phyloP scores from a whole-genome alignment of 2,329 filamentous ascomycete species.

The Curvularia lunata region DNA sequence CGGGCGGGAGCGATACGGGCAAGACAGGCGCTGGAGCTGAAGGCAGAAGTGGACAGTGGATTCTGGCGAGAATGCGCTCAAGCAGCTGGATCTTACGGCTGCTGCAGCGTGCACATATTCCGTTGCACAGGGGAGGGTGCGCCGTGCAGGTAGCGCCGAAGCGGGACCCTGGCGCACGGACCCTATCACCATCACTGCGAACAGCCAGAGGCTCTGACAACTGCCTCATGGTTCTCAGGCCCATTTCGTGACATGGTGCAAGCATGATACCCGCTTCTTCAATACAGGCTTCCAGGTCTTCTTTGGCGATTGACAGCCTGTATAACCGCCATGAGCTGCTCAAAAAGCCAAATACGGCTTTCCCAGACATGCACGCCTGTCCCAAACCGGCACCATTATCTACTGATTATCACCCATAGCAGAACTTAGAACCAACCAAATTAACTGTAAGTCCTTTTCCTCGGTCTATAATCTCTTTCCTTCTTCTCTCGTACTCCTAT shows the following conservation, averaged over 20 bases:
- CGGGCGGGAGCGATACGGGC: slow-evolving; percentile 1
- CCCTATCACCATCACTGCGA: slow-evolving; percentile 10
- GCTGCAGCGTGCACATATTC: slow-evolving; percentile 15
- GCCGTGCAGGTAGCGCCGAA: slow-evolving; percentile 22
- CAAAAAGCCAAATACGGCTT: background rate
- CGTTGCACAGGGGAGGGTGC: slow-evolving; percentile 17
- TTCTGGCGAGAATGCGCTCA: slow-evolving; percentile 9
- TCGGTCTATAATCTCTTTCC: background rate
- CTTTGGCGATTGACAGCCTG: background rate
- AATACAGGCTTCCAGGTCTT: background rate
- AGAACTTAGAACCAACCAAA: background rate
- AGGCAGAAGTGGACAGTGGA: slow-evolving; percentile 1
- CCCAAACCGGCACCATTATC: slow-evolving; percentile 1
- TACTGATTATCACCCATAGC: background rate
- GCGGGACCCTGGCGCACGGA: slow-evolving; percentile 16
- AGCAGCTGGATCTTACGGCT: slow-evolving; percentile 8
- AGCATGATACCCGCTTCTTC: background rate
- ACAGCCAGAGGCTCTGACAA: background rate
- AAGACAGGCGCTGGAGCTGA: background rate
- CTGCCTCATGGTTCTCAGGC: background rate
- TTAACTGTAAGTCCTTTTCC: background rate
- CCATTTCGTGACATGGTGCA: background rate
- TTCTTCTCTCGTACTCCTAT: background rate
- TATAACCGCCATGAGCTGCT: background rate
- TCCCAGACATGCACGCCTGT: slow-evolving; percentile 1